A percentile compares a stretch with the other conserved stretches of the same genome.
phyloP scores from a whole-genome alignment of 2,329 filamentous ascomycete species.

The Knufia petricola region DNA sequence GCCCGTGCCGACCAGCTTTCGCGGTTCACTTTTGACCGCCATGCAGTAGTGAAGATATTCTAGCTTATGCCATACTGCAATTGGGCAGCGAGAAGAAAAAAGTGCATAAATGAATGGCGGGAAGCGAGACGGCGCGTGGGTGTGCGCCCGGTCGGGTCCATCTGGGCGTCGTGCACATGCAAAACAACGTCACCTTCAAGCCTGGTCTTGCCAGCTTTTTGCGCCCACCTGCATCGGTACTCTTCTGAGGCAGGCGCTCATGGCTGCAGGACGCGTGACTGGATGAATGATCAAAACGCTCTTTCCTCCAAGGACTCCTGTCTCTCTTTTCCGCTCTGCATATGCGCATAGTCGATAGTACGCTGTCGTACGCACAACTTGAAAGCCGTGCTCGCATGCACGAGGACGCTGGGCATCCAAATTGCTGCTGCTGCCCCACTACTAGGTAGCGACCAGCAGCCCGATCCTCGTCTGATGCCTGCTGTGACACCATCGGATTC shows the following conservation, averaged over 20 bases:
- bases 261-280: neutral
- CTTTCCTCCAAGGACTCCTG: neutral
- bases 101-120: neutral
- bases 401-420: neutral
- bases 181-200: neutral
- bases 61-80: neutral
- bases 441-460: constrained; percentile 5
- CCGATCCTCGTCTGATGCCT: constrained; percentile 1
- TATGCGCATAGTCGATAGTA: neutral
- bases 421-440: no score
- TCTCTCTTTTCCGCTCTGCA: neutral
- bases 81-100: constrained; percentile 8
- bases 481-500: neutral
- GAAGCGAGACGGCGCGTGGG: neutral
- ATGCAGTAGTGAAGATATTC: neutral
- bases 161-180: neutral
- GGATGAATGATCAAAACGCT: no score
- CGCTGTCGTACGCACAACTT: neutral
- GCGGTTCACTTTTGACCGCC: neutral
- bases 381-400: neutral
- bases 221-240: no score
- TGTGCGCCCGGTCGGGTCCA: neutral
- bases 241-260: no score
- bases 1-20: no score
- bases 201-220: neutral